Base-by-base conservation (phyloP, 108 stramenopile species). In the Licmophora abbreviata region DNA sequence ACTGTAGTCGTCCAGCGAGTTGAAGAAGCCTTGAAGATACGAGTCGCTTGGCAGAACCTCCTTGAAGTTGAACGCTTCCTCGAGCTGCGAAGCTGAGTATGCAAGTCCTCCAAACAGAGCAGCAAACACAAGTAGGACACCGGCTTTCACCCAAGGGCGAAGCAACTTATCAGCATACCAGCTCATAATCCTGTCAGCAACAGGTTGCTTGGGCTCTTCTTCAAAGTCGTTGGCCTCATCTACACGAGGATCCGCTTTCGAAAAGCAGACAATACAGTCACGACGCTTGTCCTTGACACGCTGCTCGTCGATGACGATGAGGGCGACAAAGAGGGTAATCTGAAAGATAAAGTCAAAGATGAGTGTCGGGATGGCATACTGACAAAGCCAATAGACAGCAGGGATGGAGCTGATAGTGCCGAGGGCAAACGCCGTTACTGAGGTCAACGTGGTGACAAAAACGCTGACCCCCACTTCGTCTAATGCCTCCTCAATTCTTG, bases 1-100 rank as follows among this genome's bases (percentile, higher is more conserved):
- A n/a, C n/a, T n/a, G n/a, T n/a, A n/a, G n/a, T n/a, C n/a, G n/a
- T n/a, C n/a, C n/a, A n/a, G n/a, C n/a, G n/a, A n/a, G n/a, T n/a
- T n/a, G n/a, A n/a, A n/a, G n/a, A n/a, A 40, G 5, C 18, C 20
- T 40, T 40, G 38, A 24, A 58, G 21, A 26, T 58, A 58, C 5
- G 45, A 47, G 43, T 58, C 55, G 21, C 27, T 29, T 1, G 62
- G 62, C 11, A 63, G 46, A 29, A 63, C 62, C 10, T 63, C 62
- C 11, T 29, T 28, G 28, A 56, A 55, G 1, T 63, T 40, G 21
- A 59, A 59, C 0, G 14, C 12, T 22, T 45, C 26, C 29, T 46
- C 18, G 30, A 59, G 41, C 33, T 29, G 27, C 30, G 49, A 41
- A 31, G 59, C 58, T 41, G 58, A 59, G 44, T 54, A 66, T 4